Evolutionary conservation across 495 filamentous ascomycete species (phyloP), one percentile per base, ranked within the genome.

Genomic region (Usnea hakonensis): DNA sequence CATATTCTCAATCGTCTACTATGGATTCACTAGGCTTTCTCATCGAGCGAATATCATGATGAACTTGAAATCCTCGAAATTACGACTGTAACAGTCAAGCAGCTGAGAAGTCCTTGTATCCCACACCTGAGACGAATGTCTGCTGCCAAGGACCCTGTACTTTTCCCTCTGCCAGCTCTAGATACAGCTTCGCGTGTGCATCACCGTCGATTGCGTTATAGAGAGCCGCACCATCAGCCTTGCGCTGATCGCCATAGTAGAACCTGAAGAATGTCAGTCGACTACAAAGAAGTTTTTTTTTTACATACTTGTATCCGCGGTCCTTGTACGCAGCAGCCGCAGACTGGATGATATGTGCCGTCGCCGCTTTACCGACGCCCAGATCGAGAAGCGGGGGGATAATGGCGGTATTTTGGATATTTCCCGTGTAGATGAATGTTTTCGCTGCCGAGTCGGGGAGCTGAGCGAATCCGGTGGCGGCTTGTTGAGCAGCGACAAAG

Each of bases 351-450:
- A 33, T 36, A 37, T 56, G 36, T 6, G 54, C 54, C 16, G 54
- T 36, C 54, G 54, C 54, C 54, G 54, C 54, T 37, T 56, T 56
- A 11, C 54, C 54, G 17, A 56, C 36, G 36, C 54, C 54, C 33
- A 33, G 32, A 17, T 56, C 36, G 32, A 56, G 36, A 5, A 56
- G 23, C 35, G 36, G 33, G 17, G 54, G 54, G 33, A 56, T 37
- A 17, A 56, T 37, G 36, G 54, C 21, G 32, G 36, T 37, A 32
- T 56, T 56, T 6, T n/a, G 21, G 36, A 56, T 56, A 19, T 56
- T 56, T 33, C 54, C 54, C 23, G 54, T 56, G 54, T 56, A 56
- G 54, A 56, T 56, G 54, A 56, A 56, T 10, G 36, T 36, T 23
- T 56, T 56, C 33, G 33, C 36, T 19, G 36, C 54, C 35, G 32